Percentiles rank a stretch among this genome's conserved stretches.
Evolutionary conservation across 495 filamentous ascomycete species (phyloP).

Genomic region (Aspergillus indologenus): DNA sequence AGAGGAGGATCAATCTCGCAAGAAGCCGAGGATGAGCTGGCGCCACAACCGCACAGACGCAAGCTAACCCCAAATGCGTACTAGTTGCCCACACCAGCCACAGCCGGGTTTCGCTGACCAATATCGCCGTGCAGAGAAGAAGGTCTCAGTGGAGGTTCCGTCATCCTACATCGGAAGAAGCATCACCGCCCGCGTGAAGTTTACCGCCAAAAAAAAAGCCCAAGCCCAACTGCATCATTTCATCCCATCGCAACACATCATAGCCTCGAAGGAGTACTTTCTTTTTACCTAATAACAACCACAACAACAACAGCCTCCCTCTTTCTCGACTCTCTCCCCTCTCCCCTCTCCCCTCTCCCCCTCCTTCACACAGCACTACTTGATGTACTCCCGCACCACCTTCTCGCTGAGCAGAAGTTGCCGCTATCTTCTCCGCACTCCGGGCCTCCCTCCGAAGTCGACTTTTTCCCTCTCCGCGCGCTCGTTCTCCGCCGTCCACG

Average conservation of each 20-base stretch:
- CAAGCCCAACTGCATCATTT: no score
- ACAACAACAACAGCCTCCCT: no score
- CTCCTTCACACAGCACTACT: conserved; percentile 21
- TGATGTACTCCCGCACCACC: conserved; percentile 44
- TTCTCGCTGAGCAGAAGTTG: conserved; percentile 44
- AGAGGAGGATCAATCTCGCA: not conserved
- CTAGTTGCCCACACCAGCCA: not conserved
- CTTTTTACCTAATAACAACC: no score
- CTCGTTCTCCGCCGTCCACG: conserved; percentile 38
- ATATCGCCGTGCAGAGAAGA: not conserved
- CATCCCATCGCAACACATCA: no score
- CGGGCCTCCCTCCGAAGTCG: conserved; percentile 23
- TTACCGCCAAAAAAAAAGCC: no score
- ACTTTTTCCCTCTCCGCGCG: conserved; percentile 40
- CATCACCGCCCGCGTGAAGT: not conserved
- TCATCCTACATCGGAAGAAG: conserved; percentile 13
- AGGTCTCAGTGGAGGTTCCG: not conserved
- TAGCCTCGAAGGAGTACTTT: no score
- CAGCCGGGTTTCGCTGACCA: conserved; percentile 1
- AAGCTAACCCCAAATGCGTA: not conserved
- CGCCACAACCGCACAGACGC: conserved; percentile 13
- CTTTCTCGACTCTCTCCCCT: not conserved
- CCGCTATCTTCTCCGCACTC: conserved; percentile 40
- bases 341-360: not conserved
- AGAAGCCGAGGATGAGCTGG: conserved; percentile 12